Evolutionary conservation across 2,329 filamentous ascomycete genomes (phyloP).

Genomic region (Colletotrichum incanum): DNA sequence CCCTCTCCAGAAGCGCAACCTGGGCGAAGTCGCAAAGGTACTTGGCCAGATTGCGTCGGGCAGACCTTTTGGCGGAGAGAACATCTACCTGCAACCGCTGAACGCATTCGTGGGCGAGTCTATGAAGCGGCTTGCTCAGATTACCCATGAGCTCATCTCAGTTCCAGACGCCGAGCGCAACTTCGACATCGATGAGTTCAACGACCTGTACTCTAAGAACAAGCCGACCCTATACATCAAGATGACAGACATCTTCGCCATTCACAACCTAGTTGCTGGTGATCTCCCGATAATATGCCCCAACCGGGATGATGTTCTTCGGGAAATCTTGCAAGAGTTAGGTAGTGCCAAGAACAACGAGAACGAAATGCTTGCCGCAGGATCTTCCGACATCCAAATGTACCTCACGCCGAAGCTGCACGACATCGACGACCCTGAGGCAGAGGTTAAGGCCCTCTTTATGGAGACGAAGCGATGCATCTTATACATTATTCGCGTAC

Average conservation of each 20-base stretch:
- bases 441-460: constrained; percentile 91
- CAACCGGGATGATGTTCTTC: constrained; percentile 86
- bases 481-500: constrained; percentile 96
- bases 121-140: constrained; percentile 82
- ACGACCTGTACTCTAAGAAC: constrained; percentile 95
- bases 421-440: constrained; percentile 92
- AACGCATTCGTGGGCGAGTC: constrained; percentile 93
- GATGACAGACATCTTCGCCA: constrained; percentile 96
- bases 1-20: constrained; percentile 92
- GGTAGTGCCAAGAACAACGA: constrained; percentile 98
- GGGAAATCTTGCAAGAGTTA: constrained; percentile 92
- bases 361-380: constrained; percentile 89
- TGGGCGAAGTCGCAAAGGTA: constrained; percentile 92
- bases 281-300: constrained; percentile 86
- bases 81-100: constrained; percentile 94
- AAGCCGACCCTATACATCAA: constrained; percentile 99
- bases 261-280: constrained; percentile 88
- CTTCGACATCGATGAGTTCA: constrained; percentile 99
- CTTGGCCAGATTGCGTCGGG: constrained; percentile 91
- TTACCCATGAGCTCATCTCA: constrained; percentile 83
- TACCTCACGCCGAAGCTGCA: constrained; percentile 92
- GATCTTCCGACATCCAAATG: constrained; percentile 90
- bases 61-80: constrained; percentile 91
- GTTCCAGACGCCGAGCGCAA: constrained; percentile 90
- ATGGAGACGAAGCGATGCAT: constrained; percentile 99